Evolutionary conservation across 2,329 filamentous ascomycete genomes (phyloP).

Genomic region (Pseudogymnoascus sp.): DNA sequence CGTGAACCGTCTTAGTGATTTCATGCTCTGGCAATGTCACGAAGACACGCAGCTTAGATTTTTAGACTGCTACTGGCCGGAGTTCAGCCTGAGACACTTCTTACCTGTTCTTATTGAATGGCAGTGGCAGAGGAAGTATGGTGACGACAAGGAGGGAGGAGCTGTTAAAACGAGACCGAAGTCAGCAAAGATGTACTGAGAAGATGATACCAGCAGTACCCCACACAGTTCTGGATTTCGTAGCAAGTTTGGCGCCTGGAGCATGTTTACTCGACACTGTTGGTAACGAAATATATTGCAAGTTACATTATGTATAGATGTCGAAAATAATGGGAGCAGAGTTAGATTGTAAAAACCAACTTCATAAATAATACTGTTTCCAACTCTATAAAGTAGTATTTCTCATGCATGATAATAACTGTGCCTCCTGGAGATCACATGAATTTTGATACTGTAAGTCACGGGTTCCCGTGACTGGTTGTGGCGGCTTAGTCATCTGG

Average conservation of each 20-base stretch:
- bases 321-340: not conserved
- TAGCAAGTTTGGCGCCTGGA: slow-evolving; percentile 5
- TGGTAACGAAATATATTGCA: not conserved
- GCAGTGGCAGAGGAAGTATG: slow-evolving; percentile 52
- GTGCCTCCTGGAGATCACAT: not conserved
- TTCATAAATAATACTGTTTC: not conserved
- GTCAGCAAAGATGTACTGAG: slow-evolving; percentile 8
- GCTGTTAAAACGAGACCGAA: slow-evolving; percentile 12
- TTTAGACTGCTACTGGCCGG: slow-evolving; percentile 86
- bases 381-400: not conserved
- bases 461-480: not conserved
- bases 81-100: slow-evolving; percentile 92
- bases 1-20: slow-evolving; percentile 88
- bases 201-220: not conserved
- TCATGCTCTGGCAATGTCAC: slow-evolving; percentile 98
- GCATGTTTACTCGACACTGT: slow-evolving; percentile 6
- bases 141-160: slow-evolving; percentile 25
- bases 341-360: slow-evolving; percentile 4
- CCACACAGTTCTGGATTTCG: slow-evolving; percentile 6
- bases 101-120: slow-evolving; percentile 89
- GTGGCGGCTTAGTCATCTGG: slow-evolving; percentile 6
- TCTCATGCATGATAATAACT: not conserved
- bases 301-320: slow-evolving; percentile 1
- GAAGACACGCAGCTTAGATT: slow-evolving; percentile 90
- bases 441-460: not conserved